Evolutionary conservation across 2,329 filamentous ascomycete species (phyloP).

Genomic region (Phyllosticta paracitricarpa): DNA sequence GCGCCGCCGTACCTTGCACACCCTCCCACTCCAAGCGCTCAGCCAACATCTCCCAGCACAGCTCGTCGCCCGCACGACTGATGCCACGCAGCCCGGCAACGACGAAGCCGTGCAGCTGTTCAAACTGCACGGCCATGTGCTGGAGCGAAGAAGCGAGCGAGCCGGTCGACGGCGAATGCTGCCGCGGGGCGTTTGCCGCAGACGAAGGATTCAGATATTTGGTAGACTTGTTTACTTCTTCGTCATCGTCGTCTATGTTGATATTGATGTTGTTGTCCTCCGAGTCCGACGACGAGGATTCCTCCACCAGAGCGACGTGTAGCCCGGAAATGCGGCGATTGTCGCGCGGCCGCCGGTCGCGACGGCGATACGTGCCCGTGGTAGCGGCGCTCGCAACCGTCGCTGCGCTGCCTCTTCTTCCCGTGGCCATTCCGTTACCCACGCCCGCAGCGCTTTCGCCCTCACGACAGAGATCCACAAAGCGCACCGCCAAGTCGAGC

Average conservation of each 20-base stretch:
- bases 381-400: slow-evolving; percentile 20
- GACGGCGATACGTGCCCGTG: slow-evolving; percentile 21
- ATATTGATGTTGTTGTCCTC: slow-evolving; percentile 11
- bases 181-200: not conserved
- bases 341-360: slow-evolving; percentile 11
- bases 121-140: slow-evolving; percentile 52
- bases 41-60: slow-evolving; percentile 68
- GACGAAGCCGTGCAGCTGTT: slow-evolving; percentile 59
- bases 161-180: not conserved
- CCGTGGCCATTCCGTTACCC: not conserved
- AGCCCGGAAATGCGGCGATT: not conserved
- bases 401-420: not conserved
- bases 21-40: slow-evolving; percentile 59
- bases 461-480: slow-evolving; percentile 48
- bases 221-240: slow-evolving; percentile 8
- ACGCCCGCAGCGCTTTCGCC: slow-evolving; percentile 18
- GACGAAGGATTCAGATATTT: not conserved
- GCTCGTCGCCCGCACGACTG: slow-evolving; percentile 61
- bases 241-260: slow-evolving; percentile 22
- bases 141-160: slow-evolving; percentile 36
- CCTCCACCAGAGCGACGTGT: slow-evolving; percentile 8
- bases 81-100: slow-evolving; percentile 63
- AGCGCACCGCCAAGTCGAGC: slow-evolving; percentile 62
- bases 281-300: not conserved
- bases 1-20: not conserved